Evolutionary conservation across 176 grass and related monocot genomes (phyloP).

Genomic region (bread wheat (Triticum aestivum)): IWGSC_CS_RefSeq_v2.1 NC_057797.1:514914354-514914853

Average conservation of each 20-base stretch:
- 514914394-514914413: conserved; percentile 32
- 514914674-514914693: conserved; percentile 15
- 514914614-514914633: conserved; percentile 13
- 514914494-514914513: conserved; percentile 2
- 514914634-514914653: conserved; percentile 3
- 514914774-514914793: conserved; percentile 30
- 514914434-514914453: conserved; percentile 74
- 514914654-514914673: background rate
- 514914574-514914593: conserved; percentile 79
- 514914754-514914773: conserved; percentile 86
- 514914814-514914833: background rate
- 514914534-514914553: conserved; percentile 93
- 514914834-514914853: background rate
- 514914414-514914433: conserved; percentile 66
- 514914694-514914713: conserved; percentile 66
- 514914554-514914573: conserved; percentile 83
- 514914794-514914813: conserved; percentile 19
- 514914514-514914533: conserved; percentile 74
- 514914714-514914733: conserved; percentile 86
- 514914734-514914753: conserved; percentile 94
- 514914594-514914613: conserved; percentile 59
- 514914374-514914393: conserved; percentile 24
- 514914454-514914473: conserved; percentile 20
- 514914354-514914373: conserved; percentile 26
- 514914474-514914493: background rate